Conservation (phyloP, 768 basidiomycete genomes). For the Zangia roseola region DNA sequence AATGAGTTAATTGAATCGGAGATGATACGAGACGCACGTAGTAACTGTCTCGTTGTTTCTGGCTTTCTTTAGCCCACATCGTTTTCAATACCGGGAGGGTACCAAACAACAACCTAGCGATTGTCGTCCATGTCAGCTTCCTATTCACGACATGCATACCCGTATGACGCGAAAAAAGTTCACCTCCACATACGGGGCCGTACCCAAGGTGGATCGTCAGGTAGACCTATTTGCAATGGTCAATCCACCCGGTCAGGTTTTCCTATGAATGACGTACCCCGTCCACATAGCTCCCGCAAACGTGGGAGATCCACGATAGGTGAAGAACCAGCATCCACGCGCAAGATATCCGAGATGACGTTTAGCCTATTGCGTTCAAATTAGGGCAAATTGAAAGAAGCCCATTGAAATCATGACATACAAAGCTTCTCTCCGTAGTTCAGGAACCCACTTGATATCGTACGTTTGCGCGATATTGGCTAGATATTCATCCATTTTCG, state of each 20-base stretch:
- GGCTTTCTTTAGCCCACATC: conserved; percentile 55
- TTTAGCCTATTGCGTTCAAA: conserved; percentile 40
- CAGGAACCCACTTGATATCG: conserved; percentile 60
- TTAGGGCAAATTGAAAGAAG: neutral
- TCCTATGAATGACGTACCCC: conserved; percentile 44
- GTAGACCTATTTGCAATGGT: conserved; percentile 50
- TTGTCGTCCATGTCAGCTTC: conserved; percentile 5
- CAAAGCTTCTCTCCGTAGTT: conserved; percentile 61
- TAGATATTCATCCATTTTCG: conserved; percentile 56
- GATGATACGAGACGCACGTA: conserved; percentile 51
- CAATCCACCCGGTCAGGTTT: neutral
- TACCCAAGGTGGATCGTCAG: conserved; percentile 72
- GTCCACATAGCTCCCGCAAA: conserved; percentile 56
- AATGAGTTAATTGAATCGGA: conserved; percentile 6
- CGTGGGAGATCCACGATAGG: conserved; percentile 54
- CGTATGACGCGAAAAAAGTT: conserved; percentile 17
- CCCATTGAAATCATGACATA: conserved; percentile 29
- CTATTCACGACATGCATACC: neutral
- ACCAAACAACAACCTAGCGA: conserved; percentile 57
- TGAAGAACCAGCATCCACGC: conserved; percentile 39
- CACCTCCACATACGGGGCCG: conserved; percentile 79
- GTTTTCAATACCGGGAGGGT: conserved; percentile 56
- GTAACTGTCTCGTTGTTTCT: conserved; percentile 65
- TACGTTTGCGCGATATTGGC: conserved; percentile 51
- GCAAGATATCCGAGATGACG: conserved; percentile 59